Base-by-base conservation (phyloP, 179 eudicot genomes). In the Gypsophila paniculata region DNA sequence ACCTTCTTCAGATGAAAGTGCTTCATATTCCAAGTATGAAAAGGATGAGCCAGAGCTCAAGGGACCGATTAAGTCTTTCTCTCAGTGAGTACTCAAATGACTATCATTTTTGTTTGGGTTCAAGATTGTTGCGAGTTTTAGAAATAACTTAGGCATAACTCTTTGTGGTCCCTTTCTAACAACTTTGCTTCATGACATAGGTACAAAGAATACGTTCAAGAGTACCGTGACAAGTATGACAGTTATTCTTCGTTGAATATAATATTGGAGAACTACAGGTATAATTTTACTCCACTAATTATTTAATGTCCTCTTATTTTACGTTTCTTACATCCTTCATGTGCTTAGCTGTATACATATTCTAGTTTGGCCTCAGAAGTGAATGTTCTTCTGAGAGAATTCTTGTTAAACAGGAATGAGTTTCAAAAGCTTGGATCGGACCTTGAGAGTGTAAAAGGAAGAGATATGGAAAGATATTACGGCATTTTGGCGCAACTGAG, bases 1-100 rank as follows among this genome's bases (percentile, higher is more conserved):
- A 72, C 83, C 93, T 78, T 89, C 87, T 74, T 84, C 90, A 10
- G 91, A 95, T 74, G 96, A 90, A 70, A 85, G 79, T 72, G 80
- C 77, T 72, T 84, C 86, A 23, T 95, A 83, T 79, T 78, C 85
- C 23, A 95, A 95, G 80, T 92, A 88, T 84, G 98, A 95, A 59
- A 95, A 90, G 80, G 89, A 88, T 69, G 89, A 82, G 73, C 95
- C 99, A 32, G 98, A 95, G 67, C 84, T 92, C 63, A 95, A 90
- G 83, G 98, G 89, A 22, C 93, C 98, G 32, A 83, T 95, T 72
- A 86, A 82, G 78, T 85, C 75, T 78, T 61, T 78, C 57, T 72
- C 83, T 19, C 93, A 95, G 99, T 95, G 86, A 82, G 99, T 86
- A 70, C 18, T 72, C 39, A 62, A 77, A 61, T 15, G 17, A 22